phyloP scores from a whole-genome alignment of 768 basidiomycete species.

The Scleroderma bovista region DNA sequence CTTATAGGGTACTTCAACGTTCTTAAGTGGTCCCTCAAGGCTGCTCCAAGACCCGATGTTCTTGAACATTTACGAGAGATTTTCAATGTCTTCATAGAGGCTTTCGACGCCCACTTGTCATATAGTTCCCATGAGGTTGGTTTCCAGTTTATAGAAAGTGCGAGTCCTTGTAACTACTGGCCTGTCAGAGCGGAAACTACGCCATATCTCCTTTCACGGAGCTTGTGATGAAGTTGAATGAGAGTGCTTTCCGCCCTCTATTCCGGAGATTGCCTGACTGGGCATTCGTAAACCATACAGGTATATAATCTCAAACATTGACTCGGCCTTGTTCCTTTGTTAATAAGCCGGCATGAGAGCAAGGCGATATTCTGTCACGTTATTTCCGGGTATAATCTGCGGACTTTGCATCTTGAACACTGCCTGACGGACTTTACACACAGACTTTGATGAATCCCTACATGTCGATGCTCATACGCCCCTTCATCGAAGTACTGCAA shows the following conservation, averaged over 20 bases:
- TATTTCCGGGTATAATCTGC: conserved; percentile 74
- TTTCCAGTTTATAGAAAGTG: not conserved
- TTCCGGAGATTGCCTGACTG: conserved; percentile 93
- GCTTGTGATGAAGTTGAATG: conserved; percentile 88
- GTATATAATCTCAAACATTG: conserved; percentile 28
- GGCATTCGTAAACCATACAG: conserved; percentile 64
- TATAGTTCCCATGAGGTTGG: conserved; percentile 28
- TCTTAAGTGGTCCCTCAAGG: conserved; percentile 58
- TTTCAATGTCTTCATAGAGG: conserved; percentile 77
- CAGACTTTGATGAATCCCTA: conserved; percentile 92
- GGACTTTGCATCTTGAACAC: not conserved
- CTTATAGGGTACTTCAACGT: conserved; percentile 56
- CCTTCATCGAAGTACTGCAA: conserved; percentile 59
- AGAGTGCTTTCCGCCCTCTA: conserved; percentile 83
- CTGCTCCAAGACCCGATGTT: conserved; percentile 58
- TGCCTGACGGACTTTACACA: not conserved
- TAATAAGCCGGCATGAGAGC: conserved; percentile 29
- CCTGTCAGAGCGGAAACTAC: conserved; percentile 43
- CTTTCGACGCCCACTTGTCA: conserved; percentile 51
- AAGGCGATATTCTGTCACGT: conserved; percentile 71
- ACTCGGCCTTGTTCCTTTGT: not conserved
- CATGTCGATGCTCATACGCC: conserved; percentile 68
- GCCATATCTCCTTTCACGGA: conserved; percentile 77
- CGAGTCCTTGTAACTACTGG: not conserved
- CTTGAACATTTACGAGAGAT: conserved; percentile 58